phyloP scores from a whole-genome alignment of 306 rosid species.

The Ziziphus jujuba region DNA sequence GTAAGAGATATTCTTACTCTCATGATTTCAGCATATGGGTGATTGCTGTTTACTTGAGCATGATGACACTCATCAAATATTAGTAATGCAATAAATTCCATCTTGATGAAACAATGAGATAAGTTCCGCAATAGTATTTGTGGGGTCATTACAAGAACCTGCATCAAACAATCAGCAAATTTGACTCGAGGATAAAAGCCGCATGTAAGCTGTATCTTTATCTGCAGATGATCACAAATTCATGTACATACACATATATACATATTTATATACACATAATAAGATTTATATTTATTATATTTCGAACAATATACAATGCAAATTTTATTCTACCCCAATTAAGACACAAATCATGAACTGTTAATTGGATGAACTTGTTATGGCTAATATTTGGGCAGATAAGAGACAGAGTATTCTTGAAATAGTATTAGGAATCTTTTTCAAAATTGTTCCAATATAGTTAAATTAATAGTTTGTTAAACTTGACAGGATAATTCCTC shows the following conservation, averaged over 20 bases:
- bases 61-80: conserved; percentile 98
- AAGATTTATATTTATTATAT: too few relatives aligned
- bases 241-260: background rate
- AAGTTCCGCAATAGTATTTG: conserved; percentile 61
- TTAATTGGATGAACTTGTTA: too few relatives aligned
- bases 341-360: too few relatives aligned
- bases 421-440: too few relatives aligned
- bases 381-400: too few relatives aligned
- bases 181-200: conserved; percentile 15
- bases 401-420: too few relatives aligned
- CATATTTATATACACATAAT: too few relatives aligned
- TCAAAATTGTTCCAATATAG: too few relatives aligned
- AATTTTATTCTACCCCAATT: too few relatives aligned
- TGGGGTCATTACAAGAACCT: conserved; percentile 97
- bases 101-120: conserved; percentile 72
- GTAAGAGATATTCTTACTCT: conserved; percentile 53
- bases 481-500: too few relatives aligned
- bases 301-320: too few relatives aligned
- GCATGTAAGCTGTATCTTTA: conserved; percentile 3
- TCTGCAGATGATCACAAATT: background rate
- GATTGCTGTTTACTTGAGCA: conserved; percentile 85
- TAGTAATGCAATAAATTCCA: conserved; percentile 78
- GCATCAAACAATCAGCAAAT: conserved; percentile 31
- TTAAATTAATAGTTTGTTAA: too few relatives aligned
- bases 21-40: conserved; percentile 90